These are phyloP conservation scores for Scedosporium minutisporum DNA, from an alignment of 2,329 filamentous ascomycete genomes.

Conservation along the genomic window DNA sequence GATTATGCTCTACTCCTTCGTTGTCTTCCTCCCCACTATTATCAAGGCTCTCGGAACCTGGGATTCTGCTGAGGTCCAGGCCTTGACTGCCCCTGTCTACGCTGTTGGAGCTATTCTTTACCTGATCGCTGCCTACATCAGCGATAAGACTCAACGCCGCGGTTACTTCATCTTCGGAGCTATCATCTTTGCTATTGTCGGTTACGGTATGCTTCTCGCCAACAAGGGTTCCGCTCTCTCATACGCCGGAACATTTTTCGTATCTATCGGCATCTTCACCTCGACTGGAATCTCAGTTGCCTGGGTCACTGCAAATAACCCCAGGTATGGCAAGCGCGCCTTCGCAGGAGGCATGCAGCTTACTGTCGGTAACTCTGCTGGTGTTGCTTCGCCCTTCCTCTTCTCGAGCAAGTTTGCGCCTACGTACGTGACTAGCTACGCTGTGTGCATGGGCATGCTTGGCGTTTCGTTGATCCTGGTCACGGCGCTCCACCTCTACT, in stretches of 20 bases:
- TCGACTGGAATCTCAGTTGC: slow-evolving; percentile 24
- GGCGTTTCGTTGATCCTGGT: neutral
- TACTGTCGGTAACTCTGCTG: slow-evolving; percentile 51
- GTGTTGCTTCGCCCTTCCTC: slow-evolving; percentile 53
- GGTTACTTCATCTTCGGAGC: slow-evolving; percentile 42
- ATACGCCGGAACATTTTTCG: slow-evolving; percentile 53
- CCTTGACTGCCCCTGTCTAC: slow-evolving; percentile 61
- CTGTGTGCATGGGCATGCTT: slow-evolving; percentile 39
- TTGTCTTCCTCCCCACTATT: slow-evolving; percentile 60
- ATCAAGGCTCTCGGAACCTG: slow-evolving; percentile 52
- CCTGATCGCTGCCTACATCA: slow-evolving; percentile 44
- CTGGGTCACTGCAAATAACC: slow-evolving; percentile 45
- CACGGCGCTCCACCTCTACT: no score
- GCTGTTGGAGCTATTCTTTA: slow-evolving; percentile 52
- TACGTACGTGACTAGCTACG: slow-evolving; percentile 39
- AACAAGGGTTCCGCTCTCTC: slow-evolving; percentile 44
- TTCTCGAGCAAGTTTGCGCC: slow-evolving; percentile 34
- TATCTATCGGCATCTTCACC: slow-evolving; percentile 50
- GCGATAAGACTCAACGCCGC: slow-evolving; percentile 46
- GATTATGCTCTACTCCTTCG: slow-evolving; percentile 59
- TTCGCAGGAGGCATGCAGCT: slow-evolving; percentile 52
- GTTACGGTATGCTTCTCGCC: slow-evolving; percentile 50
- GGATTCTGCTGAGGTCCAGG: slow-evolving; percentile 48
- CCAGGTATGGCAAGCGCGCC: slow-evolving; percentile 55
- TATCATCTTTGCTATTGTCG: slow-evolving; percentile 42